Evolutionary conservation across 2,329 filamentous ascomycete species (phyloP).

Genomic region (Albophoma yamanashiensis): DNA sequence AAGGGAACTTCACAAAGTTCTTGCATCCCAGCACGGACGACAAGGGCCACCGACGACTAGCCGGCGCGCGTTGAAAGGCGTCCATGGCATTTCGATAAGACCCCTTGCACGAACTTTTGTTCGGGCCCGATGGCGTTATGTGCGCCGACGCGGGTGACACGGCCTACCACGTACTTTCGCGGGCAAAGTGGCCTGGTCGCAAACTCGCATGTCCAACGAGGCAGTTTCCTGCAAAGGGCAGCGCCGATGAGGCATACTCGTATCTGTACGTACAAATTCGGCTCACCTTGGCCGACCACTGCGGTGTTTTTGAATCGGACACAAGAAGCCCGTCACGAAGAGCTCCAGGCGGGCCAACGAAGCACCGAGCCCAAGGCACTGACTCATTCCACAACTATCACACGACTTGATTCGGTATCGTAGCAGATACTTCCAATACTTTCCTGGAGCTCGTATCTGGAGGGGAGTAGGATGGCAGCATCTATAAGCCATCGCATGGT

Average conservation of each 20-base stretch:
- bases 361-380: neutral
- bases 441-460: neutral
- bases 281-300: neutral
- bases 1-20: neutral
- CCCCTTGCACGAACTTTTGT: neutral
- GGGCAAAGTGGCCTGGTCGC: neutral
- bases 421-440: neutral
- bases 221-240: neutral
- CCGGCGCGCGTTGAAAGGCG: neutral
- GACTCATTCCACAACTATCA: neutral
- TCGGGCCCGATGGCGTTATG: neutral
- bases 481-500: neutral
- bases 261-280: too few relatives aligned
- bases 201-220: neutral
- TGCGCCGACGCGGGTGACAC: neutral
- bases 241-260: neutral
- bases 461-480: neutral
- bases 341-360: neutral
- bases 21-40: neutral
- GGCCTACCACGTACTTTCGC: neutral
- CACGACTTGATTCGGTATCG: neutral
- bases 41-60: neutral
- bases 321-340: neutral
- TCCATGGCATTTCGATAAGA: neutral
- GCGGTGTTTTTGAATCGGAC: neutral